A percentile compares a stretch with the other conserved stretches of the same genome.
These are phyloP conservation scores for Physcomitrellopsis africana DNA, from an alignment of 225 moss, liverwort and hornwort genomes.

Conservation along the genomic window DNA sequence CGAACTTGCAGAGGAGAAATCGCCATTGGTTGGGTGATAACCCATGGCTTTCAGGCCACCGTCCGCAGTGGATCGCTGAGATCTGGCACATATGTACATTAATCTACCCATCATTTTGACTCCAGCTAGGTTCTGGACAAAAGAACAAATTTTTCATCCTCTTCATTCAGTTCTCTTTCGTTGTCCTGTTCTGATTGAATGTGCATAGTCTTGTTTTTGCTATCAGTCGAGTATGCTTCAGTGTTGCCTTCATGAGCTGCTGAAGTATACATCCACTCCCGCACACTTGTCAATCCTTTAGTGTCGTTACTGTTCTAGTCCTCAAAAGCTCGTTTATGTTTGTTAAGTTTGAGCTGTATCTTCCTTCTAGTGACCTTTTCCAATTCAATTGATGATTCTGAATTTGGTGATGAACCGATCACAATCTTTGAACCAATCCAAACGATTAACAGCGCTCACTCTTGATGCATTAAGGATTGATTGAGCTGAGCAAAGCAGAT, in stretches of 20 bases:
- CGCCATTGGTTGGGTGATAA: constrained; percentile 9
- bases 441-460: too few relatives aligned
- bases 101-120: constrained; percentile 25
- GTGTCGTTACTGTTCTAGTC: too few relatives aligned
- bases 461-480: too few relatives aligned
- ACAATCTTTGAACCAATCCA: too few relatives aligned
- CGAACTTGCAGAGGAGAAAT: constrained; percentile 29
- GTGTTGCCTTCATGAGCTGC: neutral
- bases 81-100: constrained; percentile 31
- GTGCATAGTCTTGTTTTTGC: neutral
- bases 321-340: too few relatives aligned
- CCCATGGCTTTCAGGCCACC: constrained; percentile 6
- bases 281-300: too few relatives aligned
- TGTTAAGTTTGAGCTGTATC: too few relatives aligned
- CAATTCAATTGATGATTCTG: too few relatives aligned
- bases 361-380: too few relatives aligned
- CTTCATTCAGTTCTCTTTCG: constrained; percentile 10
- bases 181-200: neutral
- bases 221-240: neutral
- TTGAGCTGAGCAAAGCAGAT: too few relatives aligned
- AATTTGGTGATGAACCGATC: too few relatives aligned
- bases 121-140: constrained; percentile 24
- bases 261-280: too few relatives aligned
- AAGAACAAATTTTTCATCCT: constrained; percentile 37
- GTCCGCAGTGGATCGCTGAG: constrained; percentile 2